These are phyloP conservation scores for Hylodesmum podocarpum DNA, from an alignment of 306 rosid species.

Conservation along the genomic window DNA sequence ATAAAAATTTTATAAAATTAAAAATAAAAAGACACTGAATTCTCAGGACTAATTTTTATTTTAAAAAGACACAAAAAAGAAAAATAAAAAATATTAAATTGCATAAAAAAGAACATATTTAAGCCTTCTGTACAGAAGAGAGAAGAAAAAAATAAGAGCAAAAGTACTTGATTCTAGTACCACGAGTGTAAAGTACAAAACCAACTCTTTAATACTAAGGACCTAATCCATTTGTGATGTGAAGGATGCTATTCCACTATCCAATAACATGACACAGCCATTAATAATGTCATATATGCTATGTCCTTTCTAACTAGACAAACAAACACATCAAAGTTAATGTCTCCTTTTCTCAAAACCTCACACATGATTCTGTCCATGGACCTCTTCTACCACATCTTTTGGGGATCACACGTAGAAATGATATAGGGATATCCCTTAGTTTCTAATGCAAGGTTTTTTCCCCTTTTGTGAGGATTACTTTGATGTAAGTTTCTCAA, in stretches of 20 bases:
- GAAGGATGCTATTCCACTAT: background rate
- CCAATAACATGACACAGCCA: conserved; percentile 1
- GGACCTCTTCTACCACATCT: background rate
- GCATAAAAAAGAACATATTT: background rate
- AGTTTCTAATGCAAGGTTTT: background rate
- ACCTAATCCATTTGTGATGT: conserved; percentile 3
- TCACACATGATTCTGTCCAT: conserved; percentile 30
- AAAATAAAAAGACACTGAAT: no score
- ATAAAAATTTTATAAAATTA: no score
- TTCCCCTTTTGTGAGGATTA: background rate
- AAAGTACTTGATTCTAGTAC: background rate
- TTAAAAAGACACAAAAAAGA: no score
- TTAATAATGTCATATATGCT: background rate
- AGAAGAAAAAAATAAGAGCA: background rate
- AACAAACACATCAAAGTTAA: background rate
- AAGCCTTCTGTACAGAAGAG: no score
- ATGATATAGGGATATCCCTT: background rate
- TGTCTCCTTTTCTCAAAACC: conserved; percentile 20
- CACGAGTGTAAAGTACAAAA: background rate
- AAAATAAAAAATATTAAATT: no score
- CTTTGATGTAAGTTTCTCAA: background rate
- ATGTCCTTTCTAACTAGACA: conserved; percentile 4
- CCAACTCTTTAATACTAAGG: background rate
- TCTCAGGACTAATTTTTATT: no score
- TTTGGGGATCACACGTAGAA: background rate